phyloP scores from a whole-genome alignment of 2,329 filamentous ascomycete species.

The Zelopaecilomyces penicillatus region DNA sequence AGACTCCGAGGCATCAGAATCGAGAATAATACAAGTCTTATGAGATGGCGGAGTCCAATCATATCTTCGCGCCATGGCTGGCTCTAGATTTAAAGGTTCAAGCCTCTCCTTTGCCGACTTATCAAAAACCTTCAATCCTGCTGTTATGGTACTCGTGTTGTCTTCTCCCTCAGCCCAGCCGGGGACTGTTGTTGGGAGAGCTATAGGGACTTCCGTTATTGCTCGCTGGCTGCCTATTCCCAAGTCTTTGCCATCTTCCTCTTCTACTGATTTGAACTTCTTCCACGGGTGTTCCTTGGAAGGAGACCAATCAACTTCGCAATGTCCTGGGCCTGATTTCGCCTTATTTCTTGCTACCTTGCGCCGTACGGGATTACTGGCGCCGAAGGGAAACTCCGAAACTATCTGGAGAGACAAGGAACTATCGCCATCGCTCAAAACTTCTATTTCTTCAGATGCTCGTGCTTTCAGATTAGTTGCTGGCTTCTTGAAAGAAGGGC shows the following conservation, averaged over 20 bases:
- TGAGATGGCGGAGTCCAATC: constrained; percentile 61
- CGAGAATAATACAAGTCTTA: constrained; percentile 21
- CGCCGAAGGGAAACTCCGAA: too few relatives aligned
- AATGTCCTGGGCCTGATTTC: constrained; percentile 2
- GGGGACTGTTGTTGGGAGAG: too few relatives aligned
- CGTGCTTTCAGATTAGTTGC: too few relatives aligned
- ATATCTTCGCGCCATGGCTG: constrained; percentile 45
- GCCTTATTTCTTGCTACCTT: constrained; percentile 12
- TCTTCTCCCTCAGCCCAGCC: too few relatives aligned
- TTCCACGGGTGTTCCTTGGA: constrained; percentile 26
- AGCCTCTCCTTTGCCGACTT: constrained; percentile 1
- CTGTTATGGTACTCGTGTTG: too few relatives aligned
- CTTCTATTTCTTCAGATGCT: too few relatives aligned
- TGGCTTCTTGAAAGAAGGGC: too few relatives aligned
- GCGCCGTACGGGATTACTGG: constrained; percentile 8
- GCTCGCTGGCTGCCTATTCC: too few relatives aligned
- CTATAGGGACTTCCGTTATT: too few relatives aligned
- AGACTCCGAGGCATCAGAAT: constrained; percentile 22
- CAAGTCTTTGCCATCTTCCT: not conserved
- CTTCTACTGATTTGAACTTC: constrained; percentile 22
- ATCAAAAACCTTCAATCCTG: too few relatives aligned
- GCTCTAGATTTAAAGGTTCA: constrained; percentile 32
- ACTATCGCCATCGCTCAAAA: too few relatives aligned
- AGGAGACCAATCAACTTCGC: constrained; percentile 6
- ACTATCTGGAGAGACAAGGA: too few relatives aligned